These are phyloP conservation scores for Populus trichocarpa DNA, from an alignment of 441 rosid species.

Conservation along the genomic window DNA sequence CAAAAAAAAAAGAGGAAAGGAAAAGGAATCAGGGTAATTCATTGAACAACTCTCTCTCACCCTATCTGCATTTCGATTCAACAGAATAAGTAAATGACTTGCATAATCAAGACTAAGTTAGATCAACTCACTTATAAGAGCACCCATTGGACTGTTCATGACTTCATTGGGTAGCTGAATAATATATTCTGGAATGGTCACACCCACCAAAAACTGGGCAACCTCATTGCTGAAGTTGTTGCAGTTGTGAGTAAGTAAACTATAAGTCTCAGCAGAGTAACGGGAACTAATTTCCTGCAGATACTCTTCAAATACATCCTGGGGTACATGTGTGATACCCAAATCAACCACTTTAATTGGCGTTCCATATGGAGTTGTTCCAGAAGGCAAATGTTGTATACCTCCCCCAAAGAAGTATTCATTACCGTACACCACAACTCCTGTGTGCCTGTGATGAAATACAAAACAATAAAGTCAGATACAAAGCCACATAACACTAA, in stretches of 20 bases:
- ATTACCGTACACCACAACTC: constrained; percentile 70
- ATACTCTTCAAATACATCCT: constrained; percentile 83
- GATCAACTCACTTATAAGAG: constrained; percentile 67
- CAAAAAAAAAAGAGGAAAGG: too few species aligned
- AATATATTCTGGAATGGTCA: constrained; percentile 76
- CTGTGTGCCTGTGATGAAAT: constrained; percentile 71
- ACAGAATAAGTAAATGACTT: neutral
- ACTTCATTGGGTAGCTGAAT: constrained; percentile 84
- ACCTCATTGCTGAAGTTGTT: constrained; percentile 94
- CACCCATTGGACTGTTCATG: constrained; percentile 92
- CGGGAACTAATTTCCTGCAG: constrained; percentile 83
- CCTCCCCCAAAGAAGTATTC: constrained; percentile 94
- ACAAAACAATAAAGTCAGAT: constrained; percentile 1
- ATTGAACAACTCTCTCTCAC: neutral
- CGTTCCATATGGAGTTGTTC: constrained; percentile 73
- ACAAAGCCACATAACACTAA: neutral
- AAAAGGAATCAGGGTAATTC: neutral
- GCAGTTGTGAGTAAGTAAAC: constrained; percentile 81
- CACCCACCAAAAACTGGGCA: constrained; percentile 82
- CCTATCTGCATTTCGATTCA: neutral
- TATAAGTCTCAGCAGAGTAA: constrained; percentile 79
- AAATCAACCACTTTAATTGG: constrained; percentile 71
- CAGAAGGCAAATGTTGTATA: constrained; percentile 61
- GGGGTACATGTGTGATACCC: constrained; percentile 77
- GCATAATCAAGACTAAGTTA: neutral